Base-by-base conservation (phyloP, 1,284 basidiomycete species). In the Fomitopsis schrenkii region DNA sequence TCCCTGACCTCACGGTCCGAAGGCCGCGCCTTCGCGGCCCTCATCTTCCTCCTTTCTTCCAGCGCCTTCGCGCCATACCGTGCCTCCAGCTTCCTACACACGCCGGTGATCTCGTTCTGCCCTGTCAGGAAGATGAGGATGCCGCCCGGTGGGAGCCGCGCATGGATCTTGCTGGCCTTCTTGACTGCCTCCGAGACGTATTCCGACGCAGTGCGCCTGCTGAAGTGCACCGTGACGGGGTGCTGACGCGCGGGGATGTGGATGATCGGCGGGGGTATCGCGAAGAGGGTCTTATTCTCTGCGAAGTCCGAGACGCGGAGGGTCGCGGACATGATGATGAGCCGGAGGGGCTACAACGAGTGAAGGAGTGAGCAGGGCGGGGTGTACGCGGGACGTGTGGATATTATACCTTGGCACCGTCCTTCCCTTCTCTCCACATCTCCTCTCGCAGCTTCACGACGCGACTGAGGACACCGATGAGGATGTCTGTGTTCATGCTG, bases 311-410 rank as follows among this genome's bases (percentile, higher is more conserved):
- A 86, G 28, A 98, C 91, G 30, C 96, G 92, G 6, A 99, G 84
- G 0, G 97, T 99, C 1, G 97, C 97, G 45, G 97, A 99, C 97
- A 99, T 99, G 77, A 99, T 97, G 63, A 99, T 87, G 46, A 99
- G 81, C 12, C 97, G 87, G 7, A 99, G 77, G 10, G 97, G 97
- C 83, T 93, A 68, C 38, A 64, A 14, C 48, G 63, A 44, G 57
- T 1, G 53, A 63, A 22, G 10, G 42, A 26, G 45, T 44, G 19
- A 41, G 33, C 44, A 17, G 40, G 36, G 19, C 10, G 46, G 41
- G 9, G 8, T 35, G 44, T 9, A 61, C 1, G 28, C 17, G 42
- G 41, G 14, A 40, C 9, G 35, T 5, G 26, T 30, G n/a, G 2
- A 12, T 15, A 4, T 58, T 64, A 26, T 62, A 91, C 90, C 79